Evolutionary conservation across 306 rosid species (phyloP).

Genomic region (Lablab purpureus): DNA sequence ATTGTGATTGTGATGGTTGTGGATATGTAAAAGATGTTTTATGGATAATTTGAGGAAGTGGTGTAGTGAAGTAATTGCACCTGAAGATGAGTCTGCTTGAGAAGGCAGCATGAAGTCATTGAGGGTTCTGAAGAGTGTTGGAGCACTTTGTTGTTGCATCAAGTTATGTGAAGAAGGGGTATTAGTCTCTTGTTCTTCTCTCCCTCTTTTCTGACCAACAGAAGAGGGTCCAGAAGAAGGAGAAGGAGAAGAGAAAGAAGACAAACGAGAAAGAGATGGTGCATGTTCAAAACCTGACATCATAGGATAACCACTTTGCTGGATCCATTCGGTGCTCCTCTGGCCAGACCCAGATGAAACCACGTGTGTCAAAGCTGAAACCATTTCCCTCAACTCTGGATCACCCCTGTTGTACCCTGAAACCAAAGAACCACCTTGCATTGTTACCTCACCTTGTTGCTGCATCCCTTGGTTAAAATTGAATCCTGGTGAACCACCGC

Average conservation of each 20-base stretch:
- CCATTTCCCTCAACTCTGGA: constrained; percentile 70
- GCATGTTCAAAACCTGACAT: constrained; percentile 48
- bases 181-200: constrained; percentile 61
- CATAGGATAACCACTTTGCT: constrained; percentile 41
- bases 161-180: constrained; percentile 33
- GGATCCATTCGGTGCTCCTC: constrained; percentile 45
- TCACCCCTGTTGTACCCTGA: constrained; percentile 42
- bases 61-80: constrained; percentile 46
- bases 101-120: constrained; percentile 46
- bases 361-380: constrained; percentile 71
- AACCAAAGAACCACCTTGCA: constrained; percentile 44
- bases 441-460: constrained; percentile 29
- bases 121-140: constrained; percentile 46
- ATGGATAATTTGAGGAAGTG: not conserved
- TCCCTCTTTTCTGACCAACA: constrained; percentile 75
- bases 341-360: constrained; percentile 68
- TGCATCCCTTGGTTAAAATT: constrained; percentile 20
- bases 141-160: constrained; percentile 30
- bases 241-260: constrained; percentile 49
- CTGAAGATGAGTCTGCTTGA: constrained; percentile 55
- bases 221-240: constrained; percentile 22
- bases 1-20: constrained; percentile 9
- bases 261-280: constrained; percentile 47
- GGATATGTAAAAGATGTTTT: not conserved
- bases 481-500: not conserved